Base-by-base conservation (phyloP, 2,329 filamentous ascomycete genomes). In the Madurella fahalii region DNA sequence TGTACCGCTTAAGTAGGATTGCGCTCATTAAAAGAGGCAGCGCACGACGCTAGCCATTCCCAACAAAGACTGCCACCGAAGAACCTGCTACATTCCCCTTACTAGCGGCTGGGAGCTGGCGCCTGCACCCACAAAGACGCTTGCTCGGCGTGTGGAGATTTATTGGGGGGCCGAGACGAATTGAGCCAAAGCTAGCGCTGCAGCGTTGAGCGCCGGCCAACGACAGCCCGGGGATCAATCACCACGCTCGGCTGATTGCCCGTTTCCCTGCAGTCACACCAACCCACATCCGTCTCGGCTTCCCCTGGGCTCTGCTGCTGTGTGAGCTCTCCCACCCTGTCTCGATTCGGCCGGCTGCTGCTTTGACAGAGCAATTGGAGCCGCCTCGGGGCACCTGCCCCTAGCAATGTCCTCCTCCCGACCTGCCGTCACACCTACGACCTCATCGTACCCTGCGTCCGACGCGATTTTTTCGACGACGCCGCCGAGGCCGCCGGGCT, bases 341-440 rank as follows among this genome's bases (percentile, higher is more conserved):
- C 59, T 62, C 54, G 48, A 61, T 63, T 42, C 58, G 59, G 59
- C 57, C 49, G 57, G 61, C 51, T 55, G 51, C 48, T 54, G 48
- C 16, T 42, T 25, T 39, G 37, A 40, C 13, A 20, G 47, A 54
- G 51, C 52, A 56, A 52, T 55, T 54, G 47, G 57, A 54, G 50
- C 47, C 39, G 53, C 40, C 40, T 16, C 44, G 37, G 53, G 40
- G 43, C 47, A 34, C 40, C 50, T 37, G 34, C 34, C 34, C 46
- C 50, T 25, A 46, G 59, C 57, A 50, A 65, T 64, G 63, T 63
- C 63, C 63, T 59, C 60, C 52, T 57, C 54, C 57, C 58, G 58
- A 56, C 50, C 61, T 47, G 56, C 58, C 46, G 56, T 54, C 34
- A 56, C 59, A 53, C 55, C 58, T 40, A 52, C 59, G 54, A 62